Percentiles rank a stretch among this genome's conserved stretches.
Evolutionary conservation across 2,329 filamentous ascomycete genomes (phyloP).

Genomic region (Cladophialophora psammophila): DNA sequence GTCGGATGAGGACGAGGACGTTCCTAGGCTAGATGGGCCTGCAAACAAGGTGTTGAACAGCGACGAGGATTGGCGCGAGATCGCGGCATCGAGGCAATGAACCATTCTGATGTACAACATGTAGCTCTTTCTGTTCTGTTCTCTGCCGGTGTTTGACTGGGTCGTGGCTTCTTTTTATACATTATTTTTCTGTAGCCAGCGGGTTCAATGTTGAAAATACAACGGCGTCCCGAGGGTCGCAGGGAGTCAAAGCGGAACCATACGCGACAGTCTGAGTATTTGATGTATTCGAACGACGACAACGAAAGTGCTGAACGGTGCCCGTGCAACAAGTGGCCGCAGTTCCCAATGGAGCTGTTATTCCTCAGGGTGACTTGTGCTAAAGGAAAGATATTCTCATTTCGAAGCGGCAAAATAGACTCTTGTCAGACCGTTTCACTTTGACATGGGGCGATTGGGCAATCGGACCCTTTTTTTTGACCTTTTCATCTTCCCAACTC

Average conservation of each 20-base stretch:
- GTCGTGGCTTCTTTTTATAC: neutral
- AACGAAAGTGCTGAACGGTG: neutral
- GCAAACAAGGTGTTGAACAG: constrained; percentile 38
- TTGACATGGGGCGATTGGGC: no score
- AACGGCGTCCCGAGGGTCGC: neutral
- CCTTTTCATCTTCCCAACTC: neutral
- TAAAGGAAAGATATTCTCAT: no score
- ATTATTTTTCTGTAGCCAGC: no score
- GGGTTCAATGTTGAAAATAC: neutral
- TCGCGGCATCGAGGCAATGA: constrained; percentile 17
- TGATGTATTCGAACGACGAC: neutral
- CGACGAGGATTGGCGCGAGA: constrained; percentile 36
- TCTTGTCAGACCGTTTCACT: no score
- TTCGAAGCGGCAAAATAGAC: no score
- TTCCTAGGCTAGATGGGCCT: constrained; percentile 30
- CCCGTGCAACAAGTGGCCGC: neutral
- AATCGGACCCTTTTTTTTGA: no score
- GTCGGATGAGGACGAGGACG: constrained; percentile 39
- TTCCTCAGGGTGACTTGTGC: neutral
- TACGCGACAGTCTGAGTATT: neutral
- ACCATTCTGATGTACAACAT: constrained; percentile 22
- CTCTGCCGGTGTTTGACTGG: neutral
- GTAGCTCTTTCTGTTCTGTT: constrained; percentile 5
- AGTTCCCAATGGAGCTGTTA: neutral
- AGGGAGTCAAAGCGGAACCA: neutral